Percentiles rank a stretch among this genome's conserved stretches.
Evolutionary conservation across 495 filamentous ascomycete species (phyloP).

Genomic region (Echria macrotheca): DNA sequence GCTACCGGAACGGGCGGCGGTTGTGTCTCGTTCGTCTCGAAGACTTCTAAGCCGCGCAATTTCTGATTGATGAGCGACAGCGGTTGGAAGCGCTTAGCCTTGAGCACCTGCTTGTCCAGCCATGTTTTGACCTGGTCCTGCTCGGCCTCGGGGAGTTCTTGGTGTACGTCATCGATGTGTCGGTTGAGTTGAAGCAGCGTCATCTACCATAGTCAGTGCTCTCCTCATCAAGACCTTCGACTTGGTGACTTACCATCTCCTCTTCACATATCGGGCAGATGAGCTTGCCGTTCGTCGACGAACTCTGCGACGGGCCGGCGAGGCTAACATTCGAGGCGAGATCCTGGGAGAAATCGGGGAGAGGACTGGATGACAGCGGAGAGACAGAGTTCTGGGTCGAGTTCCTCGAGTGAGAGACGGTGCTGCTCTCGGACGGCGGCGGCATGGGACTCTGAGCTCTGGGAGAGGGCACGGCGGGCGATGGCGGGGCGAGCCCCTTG

Average conservation of each 20-base stretch:
- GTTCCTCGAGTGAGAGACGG: slow-evolving; percentile 39
- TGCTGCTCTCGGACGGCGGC: slow-evolving; percentile 50
- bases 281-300: slow-evolving; percentile 48
- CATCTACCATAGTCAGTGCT: slow-evolving; percentile 45
- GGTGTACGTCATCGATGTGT: slow-evolving; percentile 91
- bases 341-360: slow-evolving; percentile 40
- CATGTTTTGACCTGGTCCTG: slow-evolving; percentile 98
- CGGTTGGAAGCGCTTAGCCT: slow-evolving; percentile 93
- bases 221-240: background rate
- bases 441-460: slow-evolving; percentile 41
- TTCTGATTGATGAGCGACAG: slow-evolving; percentile 84
- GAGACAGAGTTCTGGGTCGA: slow-evolving; percentile 27
- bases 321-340: slow-evolving; percentile 44
- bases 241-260: slow-evolving; percentile 62
- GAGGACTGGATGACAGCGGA: slow-evolving; percentile 34
- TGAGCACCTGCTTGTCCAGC: slow-evolving; percentile 94
- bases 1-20: slow-evolving; percentile 19
- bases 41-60: slow-evolving; percentile 92
- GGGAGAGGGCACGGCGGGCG: slow-evolving; percentile 20
- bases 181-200: slow-evolving; percentile 90
- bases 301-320: slow-evolving; percentile 38
- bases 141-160: slow-evolving; percentile 84
- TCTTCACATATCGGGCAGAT: slow-evolving; percentile 95
- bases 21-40: slow-evolving; percentile 80
- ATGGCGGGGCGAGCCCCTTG: slow-evolving; percentile 65